A percentile compares a stretch with the other conserved stretches of the same genome.
Evolutionary conservation across 2,329 filamentous ascomycete genomes (phyloP).

Genomic region (Huntiella savannae): DNA sequence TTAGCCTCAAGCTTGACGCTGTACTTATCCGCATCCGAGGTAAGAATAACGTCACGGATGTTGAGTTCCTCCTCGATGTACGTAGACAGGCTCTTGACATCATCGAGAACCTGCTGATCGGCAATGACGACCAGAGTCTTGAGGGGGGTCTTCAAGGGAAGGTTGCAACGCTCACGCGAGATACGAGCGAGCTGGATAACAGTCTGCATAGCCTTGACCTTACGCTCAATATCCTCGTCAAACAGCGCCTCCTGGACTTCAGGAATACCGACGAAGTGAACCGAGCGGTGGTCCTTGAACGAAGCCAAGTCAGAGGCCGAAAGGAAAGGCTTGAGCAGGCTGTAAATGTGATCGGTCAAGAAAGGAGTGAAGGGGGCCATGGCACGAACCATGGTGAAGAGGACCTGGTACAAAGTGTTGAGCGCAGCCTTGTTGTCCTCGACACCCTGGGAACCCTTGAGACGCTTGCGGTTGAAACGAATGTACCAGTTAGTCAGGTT

Average conservation of each 20-base stretch:
- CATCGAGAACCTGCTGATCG: constrained; percentile 52
- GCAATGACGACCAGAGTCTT: constrained; percentile 72
- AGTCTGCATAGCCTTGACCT: constrained; percentile 68
- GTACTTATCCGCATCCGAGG: constrained; percentile 64
- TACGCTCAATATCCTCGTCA: constrained; percentile 58
- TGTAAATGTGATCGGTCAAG: constrained; percentile 75
- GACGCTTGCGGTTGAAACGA: constrained; percentile 63
- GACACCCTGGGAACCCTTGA: constrained; percentile 52
- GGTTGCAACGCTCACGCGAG: constrained; percentile 56
- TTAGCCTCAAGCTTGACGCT: constrained; percentile 65
- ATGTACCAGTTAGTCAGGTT: constrained; percentile 90
- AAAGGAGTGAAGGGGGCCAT: constrained; percentile 82
- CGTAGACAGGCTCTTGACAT: constrained; percentile 57
- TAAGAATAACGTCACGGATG: constrained; percentile 59
- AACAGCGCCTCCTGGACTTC: constrained; percentile 67
- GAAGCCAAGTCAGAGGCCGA: constrained; percentile 38
- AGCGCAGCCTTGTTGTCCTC: constrained; percentile 67
- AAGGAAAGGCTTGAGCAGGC: constrained; percentile 58
- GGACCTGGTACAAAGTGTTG: constrained; percentile 72
- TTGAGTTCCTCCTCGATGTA: constrained; percentile 79
- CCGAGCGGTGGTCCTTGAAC: constrained; percentile 52
- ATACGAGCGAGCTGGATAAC: constrained; percentile 72
- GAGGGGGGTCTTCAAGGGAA: constrained; percentile 67
- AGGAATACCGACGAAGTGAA: constrained; percentile 75
- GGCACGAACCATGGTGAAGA: constrained; percentile 65